Base-by-base conservation (phyloP, 208 protist genomes). In the Polymyxa betae region DNA sequence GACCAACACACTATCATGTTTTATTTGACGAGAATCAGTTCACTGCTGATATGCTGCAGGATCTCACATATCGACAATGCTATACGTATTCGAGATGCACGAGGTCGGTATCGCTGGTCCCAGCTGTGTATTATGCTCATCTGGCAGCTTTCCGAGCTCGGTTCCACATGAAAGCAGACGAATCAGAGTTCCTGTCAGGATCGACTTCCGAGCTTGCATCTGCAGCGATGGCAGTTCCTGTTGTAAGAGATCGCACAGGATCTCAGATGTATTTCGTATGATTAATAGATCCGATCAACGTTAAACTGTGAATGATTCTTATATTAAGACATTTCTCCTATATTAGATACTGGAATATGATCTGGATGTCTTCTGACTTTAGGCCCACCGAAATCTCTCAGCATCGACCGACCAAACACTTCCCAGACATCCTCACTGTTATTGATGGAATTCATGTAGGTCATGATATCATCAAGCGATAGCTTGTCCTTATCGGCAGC, bases 1-100 rank as follows among this genome's bases (percentile, higher is more conserved):
- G 38, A 12, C 77, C 77, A 16, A 88, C 77, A 38, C 77, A 88
- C 77, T 88, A 88, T 29, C 77, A 88, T 40, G 77, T 88, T 40
- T 32, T 88, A 12, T 88, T 29, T 29, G 77, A 88, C 77, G 38
- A 29, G n/a, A 41, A 29, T 40, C 20, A 29, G 77, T 29, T 88
- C n/a, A 29, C 77, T 12, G 16, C 77, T 40, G 77, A 88, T 40
- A 29, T 44, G 77, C 24, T 88, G n/a, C 77, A 88, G 77, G 77
- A 29, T 29, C 38, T 88, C 32, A 88, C 77, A 12, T 88, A 88
- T 40, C n/a, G n/a, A 12, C 38, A 44, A 38, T 88, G 77, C 38
- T 41, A 88, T 40, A 41, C 43, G n/a, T 88, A 88, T 40, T 10
- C 38, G n/a, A 29, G 77, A 12, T 88, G 77, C 29, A 88, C 77